These are phyloP conservation scores for Penicillium hesseltinei DNA, from an alignment of 2,329 filamentous ascomycete genomes.

Conservation along the genomic window DNA sequence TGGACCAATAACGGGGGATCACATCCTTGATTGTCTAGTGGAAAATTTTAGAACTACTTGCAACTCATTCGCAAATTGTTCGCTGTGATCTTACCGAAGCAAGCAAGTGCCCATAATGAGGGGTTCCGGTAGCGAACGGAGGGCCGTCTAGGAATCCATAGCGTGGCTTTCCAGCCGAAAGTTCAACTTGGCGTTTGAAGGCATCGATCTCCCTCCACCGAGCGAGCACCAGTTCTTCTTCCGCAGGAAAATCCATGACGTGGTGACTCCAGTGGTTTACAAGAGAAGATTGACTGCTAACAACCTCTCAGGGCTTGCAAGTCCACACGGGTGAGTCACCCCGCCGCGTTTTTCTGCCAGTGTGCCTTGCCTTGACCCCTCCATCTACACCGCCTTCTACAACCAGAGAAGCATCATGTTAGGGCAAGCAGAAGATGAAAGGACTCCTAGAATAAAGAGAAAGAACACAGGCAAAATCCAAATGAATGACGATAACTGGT, in stretches of 20 bases:
- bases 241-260: slow-evolving; percentile 83
- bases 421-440: neutral
- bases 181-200: slow-evolving; percentile 81
- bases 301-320: slow-evolving; percentile 1
- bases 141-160: slow-evolving; percentile 96
- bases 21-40: slow-evolving; percentile 84
- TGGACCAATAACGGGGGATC: slow-evolving; percentile 93
- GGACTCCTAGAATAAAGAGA: neutral
- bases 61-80: neutral
- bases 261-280: slow-evolving; percentile 55
- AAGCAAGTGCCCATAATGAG: slow-evolving; percentile 73
- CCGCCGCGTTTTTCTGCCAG: slow-evolving; percentile 24
- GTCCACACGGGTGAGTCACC: slow-evolving; percentile 23
- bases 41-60: neutral
- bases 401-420: neutral
- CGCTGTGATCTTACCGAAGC: slow-evolving; percentile 54
- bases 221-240: slow-evolving; percentile 80
- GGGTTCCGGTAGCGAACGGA: slow-evolving; percentile 70
- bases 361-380: slow-evolving; percentile 15
- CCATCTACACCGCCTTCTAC: slow-evolving; percentile 16
- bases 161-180: slow-evolving; percentile 75
- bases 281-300: slow-evolving; percentile 25
- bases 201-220: slow-evolving; percentile 91
- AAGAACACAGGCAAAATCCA: neutral
- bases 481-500: no score